Conservation (phyloP, 169 alveolate genomes). For the Cyclospora cayetanensis region DNA sequence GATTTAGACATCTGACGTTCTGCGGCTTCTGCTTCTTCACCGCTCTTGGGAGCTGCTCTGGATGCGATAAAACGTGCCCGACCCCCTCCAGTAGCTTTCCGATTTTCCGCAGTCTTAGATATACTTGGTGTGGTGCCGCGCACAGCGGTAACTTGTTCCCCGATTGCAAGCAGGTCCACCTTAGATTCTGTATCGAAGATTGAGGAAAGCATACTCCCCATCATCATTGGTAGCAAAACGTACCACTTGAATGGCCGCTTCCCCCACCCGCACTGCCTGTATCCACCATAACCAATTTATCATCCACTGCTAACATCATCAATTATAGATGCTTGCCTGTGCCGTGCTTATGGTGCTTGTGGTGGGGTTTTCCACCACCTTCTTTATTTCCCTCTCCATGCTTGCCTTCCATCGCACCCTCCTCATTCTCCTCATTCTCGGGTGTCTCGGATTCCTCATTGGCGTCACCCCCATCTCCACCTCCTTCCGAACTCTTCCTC, state of each 20-base stretch:
- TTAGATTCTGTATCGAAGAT: no score
- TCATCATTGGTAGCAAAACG: background rate
- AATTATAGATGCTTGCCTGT: background rate
- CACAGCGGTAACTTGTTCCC: no score
- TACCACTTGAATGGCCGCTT: background rate
- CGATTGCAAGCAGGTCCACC: no score
- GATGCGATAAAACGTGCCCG: no score
- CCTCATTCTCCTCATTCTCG: background rate
- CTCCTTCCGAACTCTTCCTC: background rate
- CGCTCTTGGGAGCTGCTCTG: background rate
- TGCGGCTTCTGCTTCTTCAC: background rate
- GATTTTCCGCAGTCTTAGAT: no score
- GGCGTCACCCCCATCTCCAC: background rate
- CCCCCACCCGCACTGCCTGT: background rate
- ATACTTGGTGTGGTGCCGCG: no score
- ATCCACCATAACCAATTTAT: background rate
- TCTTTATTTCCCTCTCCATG: background rate
- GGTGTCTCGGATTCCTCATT: background rate
- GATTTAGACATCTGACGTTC: background rate
- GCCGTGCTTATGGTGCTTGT: no score
- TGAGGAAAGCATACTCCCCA: no score
- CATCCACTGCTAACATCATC: background rate
- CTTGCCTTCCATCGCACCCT: background rate
- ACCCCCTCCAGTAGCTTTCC: no score
- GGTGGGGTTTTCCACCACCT: background rate